Evolutionary conservation across 2,329 filamentous ascomycete genomes (phyloP).

Genomic region (Truncatella angustata): DNA sequence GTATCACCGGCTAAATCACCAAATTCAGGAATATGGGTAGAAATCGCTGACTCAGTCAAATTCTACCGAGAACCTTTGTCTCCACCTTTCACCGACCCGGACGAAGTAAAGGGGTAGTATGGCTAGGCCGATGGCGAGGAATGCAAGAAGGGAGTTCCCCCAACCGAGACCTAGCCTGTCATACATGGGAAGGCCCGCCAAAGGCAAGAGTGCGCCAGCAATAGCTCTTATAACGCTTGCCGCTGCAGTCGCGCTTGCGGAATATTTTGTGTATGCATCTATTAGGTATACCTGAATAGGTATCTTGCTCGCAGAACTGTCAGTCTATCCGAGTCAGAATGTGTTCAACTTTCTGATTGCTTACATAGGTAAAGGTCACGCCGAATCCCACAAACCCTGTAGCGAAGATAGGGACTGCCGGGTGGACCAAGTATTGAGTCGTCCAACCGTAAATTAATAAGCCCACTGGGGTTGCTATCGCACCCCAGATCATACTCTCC

Average conservation of each 20-base stretch:
- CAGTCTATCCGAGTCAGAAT: too few species aligned
- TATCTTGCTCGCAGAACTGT: too few species aligned
- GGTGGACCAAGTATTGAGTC: constrained; percentile 18
- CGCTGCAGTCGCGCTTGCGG: background rate
- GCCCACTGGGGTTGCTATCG: constrained; percentile 32
- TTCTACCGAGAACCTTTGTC: too few species aligned
- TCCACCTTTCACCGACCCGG: background rate
- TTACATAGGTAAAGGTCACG: background rate
- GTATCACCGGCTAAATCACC: too few species aligned
- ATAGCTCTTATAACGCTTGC: background rate
- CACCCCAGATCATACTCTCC: too few species aligned
- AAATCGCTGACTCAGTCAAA: too few species aligned
- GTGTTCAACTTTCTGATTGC: too few species aligned
- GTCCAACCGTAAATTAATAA: constrained; percentile 40
- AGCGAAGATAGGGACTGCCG: background rate
- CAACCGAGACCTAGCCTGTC: background rate
- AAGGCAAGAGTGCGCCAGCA: background rate
- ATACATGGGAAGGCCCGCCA: background rate
- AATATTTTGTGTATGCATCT: background rate
- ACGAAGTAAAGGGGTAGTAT: background rate
- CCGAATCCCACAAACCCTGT: background rate
- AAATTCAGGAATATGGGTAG: too few species aligned
- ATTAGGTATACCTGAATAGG: background rate
- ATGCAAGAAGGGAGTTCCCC: background rate
- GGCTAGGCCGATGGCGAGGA: background rate